These are phyloP conservation scores for Sophora flavescens DNA, from an alignment of 306 rosid genomes.

Conservation along the genomic window DNA sequence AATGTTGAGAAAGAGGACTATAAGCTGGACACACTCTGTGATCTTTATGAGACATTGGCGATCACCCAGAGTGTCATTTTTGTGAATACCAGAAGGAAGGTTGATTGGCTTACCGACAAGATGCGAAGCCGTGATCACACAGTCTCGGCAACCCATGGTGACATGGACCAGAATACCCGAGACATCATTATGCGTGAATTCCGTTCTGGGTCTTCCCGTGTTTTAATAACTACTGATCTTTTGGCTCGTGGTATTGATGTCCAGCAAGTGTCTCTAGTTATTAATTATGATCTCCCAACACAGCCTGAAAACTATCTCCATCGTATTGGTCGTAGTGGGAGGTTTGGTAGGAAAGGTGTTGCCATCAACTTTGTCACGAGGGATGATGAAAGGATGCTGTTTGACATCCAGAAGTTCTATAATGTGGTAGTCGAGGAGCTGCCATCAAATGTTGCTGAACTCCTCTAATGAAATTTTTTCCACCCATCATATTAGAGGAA, in stretches of 20 bases:
- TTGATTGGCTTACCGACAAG: conserved; percentile 88
- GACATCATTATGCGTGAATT: conserved; percentile 89
- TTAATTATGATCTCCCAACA: conserved; percentile 85
- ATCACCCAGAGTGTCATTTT: conserved; percentile 88
- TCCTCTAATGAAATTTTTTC: conserved; percentile 65
- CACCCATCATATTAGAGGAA: conserved; percentile 47
- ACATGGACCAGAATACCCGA: conserved; percentile 88
- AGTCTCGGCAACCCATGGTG: conserved; percentile 90
- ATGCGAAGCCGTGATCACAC: conserved; percentile 90
- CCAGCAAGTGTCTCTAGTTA: conserved; percentile 86
- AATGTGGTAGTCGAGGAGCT: conserved; percentile 83
- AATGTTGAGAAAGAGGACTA: conserved; percentile 84
- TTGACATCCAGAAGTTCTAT: conserved; percentile 83
- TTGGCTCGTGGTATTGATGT: conserved; percentile 92
- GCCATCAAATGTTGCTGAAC: conserved; percentile 85
- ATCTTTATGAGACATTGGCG: conserved; percentile 79
- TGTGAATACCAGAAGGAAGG: conserved; percentile 86
- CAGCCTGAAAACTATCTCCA: conserved; percentile 93
- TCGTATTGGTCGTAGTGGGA: conserved; percentile 87
- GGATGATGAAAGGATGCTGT: conserved; percentile 80
- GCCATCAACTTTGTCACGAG: conserved; percentile 81
- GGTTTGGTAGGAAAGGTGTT: conserved; percentile 88
- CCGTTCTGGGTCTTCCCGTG: conserved; percentile 85
- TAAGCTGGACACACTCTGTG: conserved; percentile 84
- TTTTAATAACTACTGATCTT: conserved; percentile 80